phyloP scores from a whole-genome alignment of 441 rosid genomes.

The Sinapis alba region DNA sequence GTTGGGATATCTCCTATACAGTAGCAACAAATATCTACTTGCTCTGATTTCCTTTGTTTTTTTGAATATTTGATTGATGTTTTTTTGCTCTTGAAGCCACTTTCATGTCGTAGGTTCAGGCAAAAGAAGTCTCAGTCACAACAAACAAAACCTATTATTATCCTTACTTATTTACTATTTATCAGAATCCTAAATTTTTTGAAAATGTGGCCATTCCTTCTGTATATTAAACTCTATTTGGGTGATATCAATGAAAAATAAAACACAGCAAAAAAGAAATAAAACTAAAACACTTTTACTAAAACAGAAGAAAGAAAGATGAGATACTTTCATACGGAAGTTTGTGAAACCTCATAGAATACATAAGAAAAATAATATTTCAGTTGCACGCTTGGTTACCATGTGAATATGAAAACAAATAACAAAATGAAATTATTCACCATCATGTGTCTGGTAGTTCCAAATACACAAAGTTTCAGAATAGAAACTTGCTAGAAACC shows the following conservation, averaged over 20 bases:
- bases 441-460: slow-evolving; percentile 78
- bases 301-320: no score
- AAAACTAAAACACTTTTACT: no score
- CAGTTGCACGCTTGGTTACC: background rate
- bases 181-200: background rate
- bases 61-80: background rate
- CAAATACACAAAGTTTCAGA: slow-evolving; percentile 76
- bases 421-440: background rate
- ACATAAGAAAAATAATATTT: background rate
- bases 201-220: background rate
- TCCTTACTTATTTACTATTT: background rate
- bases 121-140: background rate
- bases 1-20: no score
- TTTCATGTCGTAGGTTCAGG: background rate
- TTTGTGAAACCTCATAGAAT: background rate
- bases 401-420: background rate
- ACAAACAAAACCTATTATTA: background rate
- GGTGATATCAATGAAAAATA: background rate
- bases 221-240: background rate
- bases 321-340: background rate
- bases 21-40: no score
- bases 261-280: background rate
- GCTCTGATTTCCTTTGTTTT: no score
- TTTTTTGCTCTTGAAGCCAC: background rate
- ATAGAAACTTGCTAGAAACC: slow-evolving; percentile 77